Evolutionary conservation across 2,329 filamentous ascomycete species (phyloP).

Genomic region (Phaeosphaeriaceae sp.): DNA sequence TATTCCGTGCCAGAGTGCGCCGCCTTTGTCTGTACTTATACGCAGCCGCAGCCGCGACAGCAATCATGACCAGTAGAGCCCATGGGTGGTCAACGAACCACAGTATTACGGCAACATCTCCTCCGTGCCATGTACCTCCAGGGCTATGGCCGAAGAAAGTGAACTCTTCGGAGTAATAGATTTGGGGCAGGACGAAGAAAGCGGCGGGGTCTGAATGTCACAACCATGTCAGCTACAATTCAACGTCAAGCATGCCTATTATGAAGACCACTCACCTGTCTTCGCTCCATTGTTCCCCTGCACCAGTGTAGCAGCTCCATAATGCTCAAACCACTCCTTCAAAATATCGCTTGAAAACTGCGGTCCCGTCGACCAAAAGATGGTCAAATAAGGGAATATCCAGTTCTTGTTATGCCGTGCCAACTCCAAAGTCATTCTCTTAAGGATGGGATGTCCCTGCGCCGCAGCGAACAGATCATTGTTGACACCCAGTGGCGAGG

Average conservation of each 20-base stretch:
- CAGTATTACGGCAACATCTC: slow-evolving; percentile 35
- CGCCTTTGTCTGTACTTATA: neutral
- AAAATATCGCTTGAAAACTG: slow-evolving; percentile 36
- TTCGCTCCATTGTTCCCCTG: neutral
- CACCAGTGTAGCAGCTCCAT: neutral
- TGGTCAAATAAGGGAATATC: slow-evolving; percentile 36
- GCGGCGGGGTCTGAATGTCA: slow-evolving; percentile 6
- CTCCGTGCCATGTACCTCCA: slow-evolving; percentile 42
- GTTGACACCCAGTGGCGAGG: slow-evolving; percentile 28
- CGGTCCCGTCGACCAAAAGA: slow-evolving; percentile 41
- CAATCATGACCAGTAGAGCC: slow-evolving; percentile 9
- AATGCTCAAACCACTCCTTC: slow-evolving; percentile 24
- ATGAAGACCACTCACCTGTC: neutral
- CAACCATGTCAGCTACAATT: neutral
- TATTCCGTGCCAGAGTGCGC: neutral
- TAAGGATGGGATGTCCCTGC: slow-evolving; percentile 27
- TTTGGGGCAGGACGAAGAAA: slow-evolving; percentile 31
- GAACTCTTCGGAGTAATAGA: slow-evolving; percentile 39
- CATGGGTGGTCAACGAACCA: slow-evolving; percentile 30
- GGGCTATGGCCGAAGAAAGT: slow-evolving; percentile 42
- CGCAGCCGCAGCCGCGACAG: neutral
- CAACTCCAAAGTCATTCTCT: slow-evolving; percentile 23
- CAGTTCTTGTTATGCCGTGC: slow-evolving; percentile 21
- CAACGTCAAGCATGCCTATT: neutral
- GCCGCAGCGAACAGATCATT: slow-evolving; percentile 32